These are phyloP conservation scores for Cryphonectria japonica DNA, from an alignment of 2,329 filamentous ascomycete genomes.

Conservation along the genomic window DNA sequence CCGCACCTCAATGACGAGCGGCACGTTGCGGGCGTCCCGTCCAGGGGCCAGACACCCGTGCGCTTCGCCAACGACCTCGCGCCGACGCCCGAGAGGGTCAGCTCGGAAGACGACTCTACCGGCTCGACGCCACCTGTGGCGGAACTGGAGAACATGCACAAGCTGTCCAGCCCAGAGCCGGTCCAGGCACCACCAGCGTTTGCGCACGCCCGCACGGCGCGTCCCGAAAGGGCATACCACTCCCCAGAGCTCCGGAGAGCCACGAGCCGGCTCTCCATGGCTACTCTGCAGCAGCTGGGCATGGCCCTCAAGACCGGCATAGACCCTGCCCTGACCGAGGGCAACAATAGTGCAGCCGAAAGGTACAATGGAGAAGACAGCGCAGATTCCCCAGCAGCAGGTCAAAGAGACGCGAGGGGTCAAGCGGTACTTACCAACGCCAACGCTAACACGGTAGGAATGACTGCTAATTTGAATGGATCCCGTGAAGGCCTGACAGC, in stretches of 20 bases:
- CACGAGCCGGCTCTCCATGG: conserved; percentile 81
- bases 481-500: conserved; percentile 58
- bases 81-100: conserved; percentile 55
- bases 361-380: conserved; percentile 38
- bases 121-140: conserved; percentile 47
- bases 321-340: conserved; percentile 28
- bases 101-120: conserved; percentile 60
- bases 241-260: conserved; percentile 78
- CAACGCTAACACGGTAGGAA: conserved; percentile 51
- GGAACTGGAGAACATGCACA: conserved; percentile 58
- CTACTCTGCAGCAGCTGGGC: conserved; percentile 79
- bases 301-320: conserved; percentile 51
- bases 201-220: conserved; percentile 64
- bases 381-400: conserved; percentile 39
- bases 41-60: conserved; percentile 42
- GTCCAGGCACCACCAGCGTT: conserved; percentile 81
- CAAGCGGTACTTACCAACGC: conserved; percentile 56
- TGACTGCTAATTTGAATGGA: conserved; percentile 57
- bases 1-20: conserved; percentile 28
- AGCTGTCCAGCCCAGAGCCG: conserved; percentile 70
- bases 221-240: conserved; percentile 70
- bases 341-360: conserved; percentile 23
- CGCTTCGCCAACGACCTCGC: conserved; percentile 49
- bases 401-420: conserved; percentile 43
- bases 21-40: conserved; percentile 22